Conservation (phyloP, 441 rosid species). For the Euphorbia celastroides region DNA sequence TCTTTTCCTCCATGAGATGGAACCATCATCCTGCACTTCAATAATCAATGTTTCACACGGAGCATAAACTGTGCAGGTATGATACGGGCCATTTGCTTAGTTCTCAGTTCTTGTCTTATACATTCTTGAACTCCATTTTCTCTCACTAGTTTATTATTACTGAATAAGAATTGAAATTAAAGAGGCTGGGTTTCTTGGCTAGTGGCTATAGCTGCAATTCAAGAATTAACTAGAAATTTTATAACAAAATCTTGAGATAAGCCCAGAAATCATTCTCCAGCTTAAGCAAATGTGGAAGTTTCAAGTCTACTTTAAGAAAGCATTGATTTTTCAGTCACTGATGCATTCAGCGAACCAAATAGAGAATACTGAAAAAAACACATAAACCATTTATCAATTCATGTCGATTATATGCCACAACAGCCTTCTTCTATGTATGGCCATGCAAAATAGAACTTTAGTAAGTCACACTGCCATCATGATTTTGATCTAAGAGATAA, state of each 20-base stretch:
- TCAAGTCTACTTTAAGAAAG: neutral
- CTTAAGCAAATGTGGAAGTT: neutral
- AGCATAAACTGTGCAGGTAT: neutral
- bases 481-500: too few relatives aligned
- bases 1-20: constrained; percentile 93
- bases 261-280: neutral
- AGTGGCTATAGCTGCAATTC: neutral
- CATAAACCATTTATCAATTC: neutral
- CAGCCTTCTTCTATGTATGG: neutral
- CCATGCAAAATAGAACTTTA: neutral
- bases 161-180: neutral
- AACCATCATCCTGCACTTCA: constrained; percentile 94
- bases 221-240: neutral
- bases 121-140: neutral
- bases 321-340: neutral
- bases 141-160: too few relatives aligned
- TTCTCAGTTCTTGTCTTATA: neutral
- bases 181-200: neutral
- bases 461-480: neutral
- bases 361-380: neutral
- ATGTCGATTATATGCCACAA: neutral
- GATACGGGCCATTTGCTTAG: neutral
- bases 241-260: constrained; percentile 3
- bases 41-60: constrained; percentile 20
- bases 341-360: neutral